Percentiles rank a stretch among this genome's conserved stretches.
Conservation (phyloP, 2,329 filamentous ascomycete species). For the Amesomyces nigricolor region DNA sequence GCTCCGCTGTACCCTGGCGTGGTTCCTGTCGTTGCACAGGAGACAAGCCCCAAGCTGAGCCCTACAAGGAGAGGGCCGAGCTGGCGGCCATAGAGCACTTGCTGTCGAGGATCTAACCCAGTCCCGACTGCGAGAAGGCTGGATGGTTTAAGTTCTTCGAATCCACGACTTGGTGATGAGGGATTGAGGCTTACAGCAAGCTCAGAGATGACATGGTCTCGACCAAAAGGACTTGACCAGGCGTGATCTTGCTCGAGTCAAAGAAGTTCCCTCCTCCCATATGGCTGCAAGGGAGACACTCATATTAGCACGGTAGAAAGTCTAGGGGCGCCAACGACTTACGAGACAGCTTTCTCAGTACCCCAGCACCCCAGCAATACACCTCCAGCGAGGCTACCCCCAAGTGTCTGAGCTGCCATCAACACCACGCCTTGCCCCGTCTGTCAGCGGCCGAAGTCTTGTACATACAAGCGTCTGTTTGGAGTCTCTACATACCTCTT, state of each 20-base stretch:
- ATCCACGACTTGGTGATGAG: background rate
- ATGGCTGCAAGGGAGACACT: slow-evolving; percentile 1
- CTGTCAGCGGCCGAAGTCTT: background rate
- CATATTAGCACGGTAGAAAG: background rate
- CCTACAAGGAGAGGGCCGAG: slow-evolving; percentile 39
- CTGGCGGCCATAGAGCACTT: slow-evolving; percentile 42
- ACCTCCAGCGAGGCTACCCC: slow-evolving; percentile 40
- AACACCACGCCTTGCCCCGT: slow-evolving; percentile 37
- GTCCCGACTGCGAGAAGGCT: slow-evolving; percentile 46
- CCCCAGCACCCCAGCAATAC: slow-evolving; percentile 35
- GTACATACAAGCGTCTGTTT: background rate
- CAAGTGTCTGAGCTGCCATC: slow-evolving; percentile 40
- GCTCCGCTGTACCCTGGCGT: slow-evolving; percentile 39
- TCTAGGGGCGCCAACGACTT: background rate
- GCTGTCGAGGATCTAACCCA: slow-evolving; percentile 48
- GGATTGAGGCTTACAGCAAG: slow-evolving; percentile 30
- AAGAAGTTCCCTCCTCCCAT: slow-evolving; percentile 32
- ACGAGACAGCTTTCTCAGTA: slow-evolving; percentile 24
- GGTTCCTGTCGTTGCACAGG: slow-evolving; percentile 32
- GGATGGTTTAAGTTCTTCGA: background rate
- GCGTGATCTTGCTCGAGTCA: slow-evolving; percentile 25
- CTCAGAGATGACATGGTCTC: slow-evolving; percentile 42
- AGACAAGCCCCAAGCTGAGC: slow-evolving; percentile 1
- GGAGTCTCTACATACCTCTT: slow-evolving; percentile 27
- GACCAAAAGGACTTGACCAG: slow-evolving; percentile 40